Base-by-base conservation (phyloP, 1,284 basidiomycete species). In the Fomitopsis schrenkii region DNA sequence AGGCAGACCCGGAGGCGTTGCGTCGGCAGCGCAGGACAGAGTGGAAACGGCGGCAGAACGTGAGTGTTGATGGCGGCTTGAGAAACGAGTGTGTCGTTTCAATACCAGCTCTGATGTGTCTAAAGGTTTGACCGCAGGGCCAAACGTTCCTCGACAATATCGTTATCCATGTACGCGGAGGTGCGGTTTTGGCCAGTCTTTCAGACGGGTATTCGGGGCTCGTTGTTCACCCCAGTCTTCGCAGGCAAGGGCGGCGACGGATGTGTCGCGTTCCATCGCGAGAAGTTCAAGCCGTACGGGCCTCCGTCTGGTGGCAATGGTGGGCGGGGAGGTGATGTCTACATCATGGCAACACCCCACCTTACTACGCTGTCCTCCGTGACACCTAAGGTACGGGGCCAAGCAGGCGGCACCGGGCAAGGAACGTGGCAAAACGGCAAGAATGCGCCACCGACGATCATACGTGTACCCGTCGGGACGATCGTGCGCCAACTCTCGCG, bases 241-340 rank as follows among this genome's bases (percentile, higher is more conserved):
- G 30, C 67, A 94, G 92, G 91, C 52, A 88, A 83, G 70, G 95
- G 94, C 26, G 92, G 94, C 0, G 79, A 93, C 59, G 93, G 94
- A 19, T 91, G 92, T 63, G 88, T 89, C 15, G 91, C 92, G 3
- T 94, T 95, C 67, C 87, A 92, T 68, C 86, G 88, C 62, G 90
- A 92, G 76, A 91, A 90, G 70, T 91, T 82, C 75, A 85, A 84
- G 62, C 83, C 88, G 0, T 84, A 86, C 63, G 94, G 94, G 0
- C 93, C 93, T 0, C 93, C 95, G 0, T 93, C 92, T 10, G 95
- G 95, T 1, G 95, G 95, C 1, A 91, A 91, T 65, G 95, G 96
- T 19, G 95, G 94, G 0, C 83, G 83, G 53, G 96, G 95, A 30
- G 94, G 93, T 1, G 87, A 91, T 64, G 86, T 98, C 36, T 94